phyloP scores from a whole-genome alignment of 345 rosid genomes.

The rapeseed (Brassica napus) region Da-Ae NC_063450.1:42871001-42871500 shows the following conservation, averaged over 20 bases:
- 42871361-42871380: constrained; percentile 24
- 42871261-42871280: not conserved
- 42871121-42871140: not conserved
- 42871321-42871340: constrained; percentile 23
- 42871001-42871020: not conserved
- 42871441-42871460: constrained; percentile 24
- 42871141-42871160: not conserved
- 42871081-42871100: not conserved
- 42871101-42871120: not conserved
- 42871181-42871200: too few relatives aligned
- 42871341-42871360: constrained; percentile 18
- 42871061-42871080: not conserved
- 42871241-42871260: not conserved
- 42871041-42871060: not conserved
- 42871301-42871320: constrained; percentile 16
- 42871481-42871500: constrained; percentile 7
- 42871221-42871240: not conserved
- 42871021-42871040: not conserved
- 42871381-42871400: constrained; percentile 24
- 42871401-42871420: constrained; percentile 2
- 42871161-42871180: not conserved
- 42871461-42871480: constrained; percentile 45
- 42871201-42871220: not conserved
- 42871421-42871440: constrained; percentile 6
- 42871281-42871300: constrained; percentile 25